A percentile compares a stretch with the other conserved stretches of the same genome.
phyloP scores from a whole-genome alignment of 2,329 filamentous ascomycete species.

The Talaromyces sp. region DNA sequence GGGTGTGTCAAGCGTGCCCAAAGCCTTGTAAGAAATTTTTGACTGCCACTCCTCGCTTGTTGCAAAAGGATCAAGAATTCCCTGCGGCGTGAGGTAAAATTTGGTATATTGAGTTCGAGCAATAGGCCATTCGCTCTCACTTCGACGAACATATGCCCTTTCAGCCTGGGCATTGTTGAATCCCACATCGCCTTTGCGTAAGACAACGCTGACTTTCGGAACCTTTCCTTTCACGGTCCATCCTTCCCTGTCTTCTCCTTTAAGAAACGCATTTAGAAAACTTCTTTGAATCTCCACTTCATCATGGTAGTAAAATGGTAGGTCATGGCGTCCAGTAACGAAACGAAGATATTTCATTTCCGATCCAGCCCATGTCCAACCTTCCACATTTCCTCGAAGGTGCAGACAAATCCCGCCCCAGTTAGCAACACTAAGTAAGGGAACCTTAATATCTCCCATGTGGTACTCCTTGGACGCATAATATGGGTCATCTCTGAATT shows the following conservation, averaged over 20 bases:
- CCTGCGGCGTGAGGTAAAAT: slow-evolving; percentile 52
- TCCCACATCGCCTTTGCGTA: neutral
- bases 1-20: slow-evolving; percentile 53
- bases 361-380: slow-evolving; percentile 60
- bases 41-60: neutral
- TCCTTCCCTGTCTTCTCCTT: neutral
- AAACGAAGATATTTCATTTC: slow-evolving; percentile 65
- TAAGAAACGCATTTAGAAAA: neutral
- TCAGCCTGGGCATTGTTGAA: neutral
- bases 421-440: slow-evolving; percentile 63
- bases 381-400: slow-evolving; percentile 64
- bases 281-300: neutral
- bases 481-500: slow-evolving; percentile 60
- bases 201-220: slow-evolving; percentile 17
- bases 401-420: slow-evolving; percentile 69
- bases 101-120: slow-evolving; percentile 15
- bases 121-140: neutral
- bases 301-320: slow-evolving; percentile 25
- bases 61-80: neutral
- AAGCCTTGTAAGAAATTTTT: slow-evolving; percentile 55
- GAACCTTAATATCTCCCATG: slow-evolving; percentile 62
- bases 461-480: slow-evolving; percentile 63
- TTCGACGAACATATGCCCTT: neutral
- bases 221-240: neutral
- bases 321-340: slow-evolving; percentile 65